phyloP scores from a whole-genome alignment of 306 rosid genomes.

The Fagus sylvatica region DNA sequence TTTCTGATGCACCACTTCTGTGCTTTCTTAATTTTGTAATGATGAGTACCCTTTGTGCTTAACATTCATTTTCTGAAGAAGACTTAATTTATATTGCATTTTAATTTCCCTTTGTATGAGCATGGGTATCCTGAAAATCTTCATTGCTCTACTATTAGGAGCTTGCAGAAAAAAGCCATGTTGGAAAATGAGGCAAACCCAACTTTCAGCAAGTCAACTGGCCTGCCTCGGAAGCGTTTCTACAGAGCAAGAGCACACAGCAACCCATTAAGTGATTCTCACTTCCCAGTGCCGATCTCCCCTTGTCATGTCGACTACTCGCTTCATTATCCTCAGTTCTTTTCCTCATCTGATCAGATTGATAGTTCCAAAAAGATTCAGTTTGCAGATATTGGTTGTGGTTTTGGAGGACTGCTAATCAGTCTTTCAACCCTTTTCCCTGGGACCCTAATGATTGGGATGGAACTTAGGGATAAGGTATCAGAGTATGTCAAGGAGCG shows the following conservation, averaged over 20 bases:
- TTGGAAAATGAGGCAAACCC: constrained; percentile 54
- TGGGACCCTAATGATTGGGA: constrained; percentile 82
- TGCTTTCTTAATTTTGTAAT: neutral
- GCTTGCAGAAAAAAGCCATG: constrained; percentile 48
- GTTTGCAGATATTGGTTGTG: constrained; percentile 97
- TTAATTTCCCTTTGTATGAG: constrained; percentile 9
- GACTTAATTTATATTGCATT: neutral
- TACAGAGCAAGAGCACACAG: constrained; percentile 97
- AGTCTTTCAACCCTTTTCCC: constrained; percentile 88
- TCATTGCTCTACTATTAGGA: constrained; percentile 24
- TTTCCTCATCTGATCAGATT: constrained; percentile 46
- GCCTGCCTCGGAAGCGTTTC: constrained; percentile 94
- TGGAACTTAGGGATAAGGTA: constrained; percentile 96
- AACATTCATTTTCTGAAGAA: neutral
- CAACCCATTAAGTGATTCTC: constrained; percentile 96
- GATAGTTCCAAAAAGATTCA: constrained; percentile 53
- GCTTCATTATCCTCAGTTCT: constrained; percentile 69
- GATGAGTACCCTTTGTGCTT: neutral
- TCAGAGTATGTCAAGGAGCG: constrained; percentile 94
- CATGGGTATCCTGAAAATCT: constrained; percentile 25
- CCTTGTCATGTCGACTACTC: constrained; percentile 76
- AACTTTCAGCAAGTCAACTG: constrained; percentile 75
- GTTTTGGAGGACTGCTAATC: constrained; percentile 92
- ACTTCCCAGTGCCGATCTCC: constrained; percentile 81
- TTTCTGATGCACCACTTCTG: neutral